A percentile compares a stretch with the other conserved stretches of the same genome.
phyloP scores from a whole-genome alignment of 352 stramenopile species.

The Pythium folliculosum region DNA sequence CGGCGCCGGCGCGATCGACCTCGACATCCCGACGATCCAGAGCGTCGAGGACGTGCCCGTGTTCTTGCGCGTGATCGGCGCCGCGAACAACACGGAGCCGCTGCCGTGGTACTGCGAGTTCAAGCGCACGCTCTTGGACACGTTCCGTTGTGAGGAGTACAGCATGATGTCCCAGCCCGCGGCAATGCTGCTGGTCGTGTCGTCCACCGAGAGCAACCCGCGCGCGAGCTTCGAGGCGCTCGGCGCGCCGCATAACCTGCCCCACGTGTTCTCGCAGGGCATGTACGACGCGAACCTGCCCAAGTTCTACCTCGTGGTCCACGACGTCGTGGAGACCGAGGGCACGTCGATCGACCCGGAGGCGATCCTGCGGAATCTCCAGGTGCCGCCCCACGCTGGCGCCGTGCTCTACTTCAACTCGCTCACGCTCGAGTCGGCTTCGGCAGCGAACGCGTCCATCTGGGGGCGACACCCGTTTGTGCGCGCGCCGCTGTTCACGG shows the following conservation, averaged over 20 bases:
- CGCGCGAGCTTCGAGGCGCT: slow-evolving; percentile 78
- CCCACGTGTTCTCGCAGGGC: slow-evolving; percentile 63
- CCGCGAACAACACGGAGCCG: slow-evolving; percentile 41
- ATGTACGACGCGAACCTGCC: slow-evolving; percentile 80
- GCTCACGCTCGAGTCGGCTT: slow-evolving; percentile 35
- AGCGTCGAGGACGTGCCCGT: slow-evolving; percentile 63
- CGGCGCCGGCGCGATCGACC: slow-evolving; percentile 37
- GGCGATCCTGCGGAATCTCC: slow-evolving; percentile 71
- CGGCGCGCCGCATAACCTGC: slow-evolving; percentile 45
- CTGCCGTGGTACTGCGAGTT: slow-evolving; percentile 85
- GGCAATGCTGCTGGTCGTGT: slow-evolving; percentile 77
- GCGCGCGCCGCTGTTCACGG: slow-evolving; percentile 48
- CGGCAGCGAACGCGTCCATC: slow-evolving; percentile 29
- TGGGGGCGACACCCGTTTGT: slow-evolving; percentile 72
- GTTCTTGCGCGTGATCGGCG: slow-evolving; percentile 66
- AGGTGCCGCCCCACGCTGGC: slow-evolving; percentile 47
- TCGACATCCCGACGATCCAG: slow-evolving; percentile 61
- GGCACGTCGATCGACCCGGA: slow-evolving; percentile 81
- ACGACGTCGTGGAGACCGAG: slow-evolving; percentile 79
- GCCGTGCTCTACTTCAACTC: slow-evolving; percentile 77
- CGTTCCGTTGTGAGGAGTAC: slow-evolving; percentile 82
- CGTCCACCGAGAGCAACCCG: slow-evolving; percentile 81
- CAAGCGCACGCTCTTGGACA: slow-evolving; percentile 77
- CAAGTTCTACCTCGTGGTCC: slow-evolving; percentile 90
- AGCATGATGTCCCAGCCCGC: slow-evolving; percentile 73